A percentile compares a stretch with the other conserved stretches of the same genome.
These are phyloP conservation scores for Letharia columbiana DNA, from an alignment of 495 filamentous ascomycete genomes.

Conservation along the genomic window DNA sequence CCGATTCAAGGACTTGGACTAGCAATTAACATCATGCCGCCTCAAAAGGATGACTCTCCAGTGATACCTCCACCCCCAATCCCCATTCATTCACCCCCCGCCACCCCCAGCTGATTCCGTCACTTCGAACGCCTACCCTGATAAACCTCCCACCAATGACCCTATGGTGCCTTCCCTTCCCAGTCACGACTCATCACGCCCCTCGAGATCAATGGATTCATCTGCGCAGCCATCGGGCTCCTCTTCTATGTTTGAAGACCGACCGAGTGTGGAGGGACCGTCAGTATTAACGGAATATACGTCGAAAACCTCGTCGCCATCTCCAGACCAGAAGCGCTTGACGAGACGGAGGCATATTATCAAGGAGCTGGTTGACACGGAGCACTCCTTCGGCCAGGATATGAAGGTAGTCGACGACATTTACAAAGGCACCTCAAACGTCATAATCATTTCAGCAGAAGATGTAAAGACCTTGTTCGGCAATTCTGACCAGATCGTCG, in stretches of 20 bases:
- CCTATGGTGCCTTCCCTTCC: slow-evolving; percentile 51
- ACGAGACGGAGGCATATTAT: slow-evolving; percentile 68
- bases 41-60: slow-evolving; percentile 28
- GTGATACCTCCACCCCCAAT: slow-evolving; percentile 32
- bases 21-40: slow-evolving; percentile 33
- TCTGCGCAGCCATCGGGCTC: slow-evolving; percentile 27
- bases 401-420: slow-evolving; percentile 96
- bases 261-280: slow-evolving; percentile 32
- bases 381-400: slow-evolving; percentile 76
- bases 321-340: slow-evolving; percentile 49
- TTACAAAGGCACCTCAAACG: slow-evolving; percentile 87
- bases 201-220: slow-evolving; percentile 28
- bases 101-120: slow-evolving; percentile 29
- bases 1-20: slow-evolving; percentile 31
- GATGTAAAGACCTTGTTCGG: slow-evolving; percentile 84
- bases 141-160: slow-evolving; percentile 31
- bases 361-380: slow-evolving; percentile 86
- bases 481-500: slow-evolving; percentile 78
- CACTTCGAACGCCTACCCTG: slow-evolving; percentile 31
- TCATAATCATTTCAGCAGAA: slow-evolving; percentile 66
- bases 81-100: slow-evolving; percentile 32
- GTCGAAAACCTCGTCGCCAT: slow-evolving; percentile 34
- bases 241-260: slow-evolving; percentile 35
- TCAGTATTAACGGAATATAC: slow-evolving; percentile 30
- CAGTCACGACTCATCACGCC: slow-evolving; percentile 33